Base-by-base conservation (phyloP, 2,329 filamentous ascomycete species). In the Cercospora sojina region DNA sequence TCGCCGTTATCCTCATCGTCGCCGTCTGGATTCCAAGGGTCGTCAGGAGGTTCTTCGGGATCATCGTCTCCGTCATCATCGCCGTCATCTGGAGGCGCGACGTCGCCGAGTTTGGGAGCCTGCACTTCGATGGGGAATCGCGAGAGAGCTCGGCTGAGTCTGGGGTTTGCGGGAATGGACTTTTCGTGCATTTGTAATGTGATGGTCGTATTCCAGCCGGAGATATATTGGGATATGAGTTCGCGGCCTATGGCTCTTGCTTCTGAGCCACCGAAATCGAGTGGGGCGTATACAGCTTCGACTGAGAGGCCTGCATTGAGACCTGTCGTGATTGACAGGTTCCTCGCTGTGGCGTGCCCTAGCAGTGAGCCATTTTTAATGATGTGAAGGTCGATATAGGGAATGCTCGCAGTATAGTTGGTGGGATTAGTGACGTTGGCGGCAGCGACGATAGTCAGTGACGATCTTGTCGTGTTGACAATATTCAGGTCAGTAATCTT, bases 391-490 rank as follows among this genome's bases (percentile, higher is more conserved):
- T 90, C 93, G 69, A 92, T 80, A 69, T 88, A 94, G 1, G 94
- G 94, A n/a, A 98, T 83, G 2, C 83, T 83, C 3, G 92, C 93
- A 4, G 91, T 89, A 77, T 98, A 97, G 3, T 89, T 85, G 0
- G 93, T 96, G 1, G 94, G 93, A 74, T 99, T 99, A 3, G 91
- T 96, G 67, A 97, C 84, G 75, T 95, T 96, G 74, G 96, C 84
- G 43, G 83, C 80, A 13, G 91, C 90, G 74, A 88, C 83, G 38
- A 98, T 80, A 20, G 85, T 87, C 56, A 97, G 83, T 3, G 90
- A 90, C 2, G 87, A 87, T 38, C 85, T 81, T 1, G 90, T 89
- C 0, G 93, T 96, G 64, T 90, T 87, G 47, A 90, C 76, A 64
- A 98, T 87, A 70, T 85, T 85, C 38, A 98, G 80, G 67, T 90